A percentile compares a stretch with the other conserved stretches of the same genome.
These are phyloP conservation scores for Cyathus striatus DNA, from an alignment of 768 basidiomycete genomes.

Conservation along the genomic window DNA sequence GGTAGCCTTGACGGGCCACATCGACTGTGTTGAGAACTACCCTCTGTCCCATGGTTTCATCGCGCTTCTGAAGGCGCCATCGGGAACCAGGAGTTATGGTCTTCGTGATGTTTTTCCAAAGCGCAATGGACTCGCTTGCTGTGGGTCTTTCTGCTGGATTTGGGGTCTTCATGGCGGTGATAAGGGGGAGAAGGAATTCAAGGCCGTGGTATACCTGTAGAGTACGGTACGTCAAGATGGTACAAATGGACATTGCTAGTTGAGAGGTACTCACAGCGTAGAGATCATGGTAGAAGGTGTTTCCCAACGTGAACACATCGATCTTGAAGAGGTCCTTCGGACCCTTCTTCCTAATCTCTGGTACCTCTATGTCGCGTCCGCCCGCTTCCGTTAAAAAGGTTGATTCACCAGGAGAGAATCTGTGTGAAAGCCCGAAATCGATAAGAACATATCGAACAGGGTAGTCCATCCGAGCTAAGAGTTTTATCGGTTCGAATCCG, in stretches of 20 bases:
- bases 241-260: not conserved
- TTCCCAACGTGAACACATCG: slow-evolving; percentile 22
- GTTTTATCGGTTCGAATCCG: slow-evolving; percentile 18
- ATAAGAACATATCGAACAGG: slow-evolving; percentile 33
- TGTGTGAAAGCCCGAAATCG: slow-evolving; percentile 23
- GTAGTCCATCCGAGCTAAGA: slow-evolving; percentile 22
- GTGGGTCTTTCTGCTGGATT: not conserved
- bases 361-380: slow-evolving; percentile 15
- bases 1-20: not conserved
- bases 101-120: not conserved
- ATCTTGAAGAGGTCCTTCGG: slow-evolving; percentile 22
- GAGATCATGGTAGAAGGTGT: slow-evolving; percentile 19
- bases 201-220: not conserved
- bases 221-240: not conserved
- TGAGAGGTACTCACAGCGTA: slow-evolving; percentile 11
- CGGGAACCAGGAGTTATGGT: not conserved
- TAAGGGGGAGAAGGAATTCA: not conserved
- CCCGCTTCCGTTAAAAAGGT: slow-evolving; percentile 10
- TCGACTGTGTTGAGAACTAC: not conserved
- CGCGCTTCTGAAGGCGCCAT: not conserved
- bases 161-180: not conserved
- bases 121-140: not conserved
- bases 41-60: not conserved
- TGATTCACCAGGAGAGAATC: slow-evolving; percentile 9
- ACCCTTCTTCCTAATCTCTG: slow-evolving; percentile 2